Evolutionary conservation across 805 yeast species (phyloP).

Genomic region (Myxozyma kluyveri): DNA sequence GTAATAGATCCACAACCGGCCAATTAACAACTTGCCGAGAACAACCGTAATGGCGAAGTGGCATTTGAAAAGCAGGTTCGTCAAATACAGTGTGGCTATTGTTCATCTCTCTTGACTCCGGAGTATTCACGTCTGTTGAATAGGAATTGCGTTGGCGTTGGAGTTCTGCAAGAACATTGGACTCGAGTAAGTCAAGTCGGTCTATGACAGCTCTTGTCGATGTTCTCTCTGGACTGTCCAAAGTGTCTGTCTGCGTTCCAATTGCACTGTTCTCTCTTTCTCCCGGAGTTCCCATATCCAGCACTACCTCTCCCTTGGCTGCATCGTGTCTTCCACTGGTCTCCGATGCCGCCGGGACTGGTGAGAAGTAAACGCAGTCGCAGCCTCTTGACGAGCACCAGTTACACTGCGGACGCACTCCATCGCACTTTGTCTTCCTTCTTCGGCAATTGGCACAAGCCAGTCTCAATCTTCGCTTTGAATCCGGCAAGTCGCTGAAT

Average conservation of each 20-base stretch:
- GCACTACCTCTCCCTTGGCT: too few species aligned
- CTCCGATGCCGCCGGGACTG: too few species aligned
- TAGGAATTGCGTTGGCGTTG: not conserved
- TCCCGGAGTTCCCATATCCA: too few species aligned
- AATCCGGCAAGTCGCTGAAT: too few species aligned
- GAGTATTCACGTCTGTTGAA: too few species aligned
- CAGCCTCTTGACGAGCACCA: not conserved
- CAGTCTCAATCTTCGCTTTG: too few species aligned
- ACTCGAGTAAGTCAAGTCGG: not conserved
- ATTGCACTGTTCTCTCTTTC: too few species aligned
- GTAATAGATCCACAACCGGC: too few species aligned
- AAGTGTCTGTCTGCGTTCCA: too few species aligned
- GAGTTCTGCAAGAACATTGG: not conserved
- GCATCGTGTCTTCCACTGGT: too few species aligned
- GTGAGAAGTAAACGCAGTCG: not conserved
- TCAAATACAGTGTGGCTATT: not conserved
- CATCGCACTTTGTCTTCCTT: not conserved
- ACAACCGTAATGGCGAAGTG: not conserved
- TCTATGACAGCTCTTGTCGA: not conserved
- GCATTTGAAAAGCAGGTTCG: constrained; percentile 2
- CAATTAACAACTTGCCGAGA: not conserved
- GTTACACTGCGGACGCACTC: not conserved
- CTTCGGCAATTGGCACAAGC: not conserved
- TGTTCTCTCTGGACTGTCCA: too few species aligned
- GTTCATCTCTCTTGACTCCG: not conserved